Percentiles rank a stretch among this genome's conserved stretches.
phyloP scores from a whole-genome alignment of 73 alveolate species.

The Paramecium caudatum region DNA sequence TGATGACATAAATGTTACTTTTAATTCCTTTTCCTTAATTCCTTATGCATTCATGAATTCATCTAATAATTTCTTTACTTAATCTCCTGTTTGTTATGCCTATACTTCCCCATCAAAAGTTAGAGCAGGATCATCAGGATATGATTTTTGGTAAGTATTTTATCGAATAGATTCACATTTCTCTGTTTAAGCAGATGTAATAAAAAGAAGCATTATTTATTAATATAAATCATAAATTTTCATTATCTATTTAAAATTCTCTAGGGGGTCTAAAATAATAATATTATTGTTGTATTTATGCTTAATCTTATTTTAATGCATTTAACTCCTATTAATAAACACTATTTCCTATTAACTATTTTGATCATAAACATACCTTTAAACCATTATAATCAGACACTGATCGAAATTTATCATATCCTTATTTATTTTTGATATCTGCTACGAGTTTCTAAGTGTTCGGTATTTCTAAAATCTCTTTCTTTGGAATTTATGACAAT shows the following conservation, averaged over 20 bases:
- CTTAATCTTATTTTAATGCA: background rate
- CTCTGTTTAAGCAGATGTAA: background rate
- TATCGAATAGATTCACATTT: background rate
- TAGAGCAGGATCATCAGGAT: background rate
- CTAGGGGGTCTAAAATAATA: background rate
- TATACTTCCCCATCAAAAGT: background rate
- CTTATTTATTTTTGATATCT: background rate
- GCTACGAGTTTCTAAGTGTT: background rate
- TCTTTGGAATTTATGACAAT: background rate
- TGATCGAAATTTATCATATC: constrained; percentile 2
- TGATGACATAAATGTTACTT: background rate
- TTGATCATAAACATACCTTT: background rate
- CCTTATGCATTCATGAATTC: background rate
- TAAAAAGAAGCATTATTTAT: background rate
- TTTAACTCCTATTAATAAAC: constrained; percentile 6
- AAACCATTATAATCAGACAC: constrained; percentile 44
- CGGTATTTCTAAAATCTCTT: background rate
- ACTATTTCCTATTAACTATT: constrained; percentile 32
- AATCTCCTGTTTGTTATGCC: background rate
- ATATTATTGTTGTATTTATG: background rate
- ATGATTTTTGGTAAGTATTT: background rate
- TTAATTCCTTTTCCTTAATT: background rate
- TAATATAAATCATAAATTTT: background rate
- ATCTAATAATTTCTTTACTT: background rate
- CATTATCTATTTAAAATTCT: background rate